Percentiles rank a stretch among this genome's conserved stretches.
These are phyloP conservation scores for Selenicereus undatus DNA, from an alignment of 148 eudicot genomes.

Conservation along the genomic window DNA sequence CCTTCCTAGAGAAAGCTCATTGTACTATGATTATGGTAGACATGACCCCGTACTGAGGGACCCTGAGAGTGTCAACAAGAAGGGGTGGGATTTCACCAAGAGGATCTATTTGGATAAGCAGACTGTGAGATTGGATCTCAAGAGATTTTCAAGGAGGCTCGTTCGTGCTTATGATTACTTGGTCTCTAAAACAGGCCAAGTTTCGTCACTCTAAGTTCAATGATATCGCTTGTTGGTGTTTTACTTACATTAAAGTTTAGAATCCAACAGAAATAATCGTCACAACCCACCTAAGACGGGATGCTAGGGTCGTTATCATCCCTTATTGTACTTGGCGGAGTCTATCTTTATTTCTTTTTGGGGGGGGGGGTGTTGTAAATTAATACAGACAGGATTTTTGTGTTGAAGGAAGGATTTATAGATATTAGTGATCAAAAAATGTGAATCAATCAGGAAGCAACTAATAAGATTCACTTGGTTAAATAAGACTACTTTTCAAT, in stretches of 20 bases:
- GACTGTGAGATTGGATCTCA: constrained; percentile 61
- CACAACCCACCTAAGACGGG: no score
- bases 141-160: constrained; percentile 61
- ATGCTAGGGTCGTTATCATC: not conserved
- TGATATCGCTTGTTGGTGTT: constrained; percentile 5
- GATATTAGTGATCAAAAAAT: not conserved
- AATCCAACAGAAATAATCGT: no score
- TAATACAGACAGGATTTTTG: not conserved
- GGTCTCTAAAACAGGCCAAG: constrained; percentile 28
- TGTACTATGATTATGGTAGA: constrained; percentile 52
- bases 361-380: not conserved
- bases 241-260: no score
- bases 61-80: constrained; percentile 50
- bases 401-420: not conserved
- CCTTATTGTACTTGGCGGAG: no score
- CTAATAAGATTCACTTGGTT: constrained; percentile 1
- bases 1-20: constrained; percentile 69
- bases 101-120: constrained; percentile 82
- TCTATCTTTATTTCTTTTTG: not conserved
- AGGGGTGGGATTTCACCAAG: constrained; percentile 87
- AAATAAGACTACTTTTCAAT: not conserved
- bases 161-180: constrained; percentile 57
- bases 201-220: constrained; percentile 19
- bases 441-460: constrained; percentile 4
- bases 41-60: constrained; percentile 61